A percentile compares a stretch with the other conserved stretches of the same genome.
phyloP scores from a whole-genome alignment of 768 basidiomycete species.

The Psilocybe cubensis region DNA sequence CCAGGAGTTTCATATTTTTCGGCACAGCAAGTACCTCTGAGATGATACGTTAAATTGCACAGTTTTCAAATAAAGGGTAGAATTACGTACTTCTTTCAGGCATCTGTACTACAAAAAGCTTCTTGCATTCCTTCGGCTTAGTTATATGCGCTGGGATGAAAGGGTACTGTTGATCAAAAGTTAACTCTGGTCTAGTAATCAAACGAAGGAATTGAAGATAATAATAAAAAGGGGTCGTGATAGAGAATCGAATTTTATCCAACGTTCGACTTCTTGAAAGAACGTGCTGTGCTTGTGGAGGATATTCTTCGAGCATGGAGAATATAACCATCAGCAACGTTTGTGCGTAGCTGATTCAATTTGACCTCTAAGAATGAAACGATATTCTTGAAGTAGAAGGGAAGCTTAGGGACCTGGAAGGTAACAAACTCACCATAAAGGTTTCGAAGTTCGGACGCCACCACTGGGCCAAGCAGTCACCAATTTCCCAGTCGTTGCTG shows the following conservation, averaged over 20 bases:
- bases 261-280: too few relatives aligned
- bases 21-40: constrained; percentile 97
- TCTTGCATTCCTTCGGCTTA: constrained; percentile 98
- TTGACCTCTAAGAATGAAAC: too few relatives aligned
- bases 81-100: constrained; percentile 86
- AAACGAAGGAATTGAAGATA: neutral
- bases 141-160: constrained; percentile 95
- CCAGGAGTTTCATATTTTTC: constrained; percentile 98
- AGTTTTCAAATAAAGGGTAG: too few relatives aligned
- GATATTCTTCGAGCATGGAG: too few relatives aligned
- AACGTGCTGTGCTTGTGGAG: too few relatives aligned
- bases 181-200: neutral
- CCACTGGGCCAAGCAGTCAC: constrained; percentile 97
- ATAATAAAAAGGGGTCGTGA: neutral
- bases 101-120: constrained; percentile 93
- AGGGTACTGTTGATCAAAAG: constrained; percentile 65
- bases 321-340: too few relatives aligned
- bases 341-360: too few relatives aligned
- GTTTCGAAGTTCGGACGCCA: constrained; percentile 99
- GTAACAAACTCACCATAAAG: constrained; percentile 80
- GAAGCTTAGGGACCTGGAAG: neutral
- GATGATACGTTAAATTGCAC: too few relatives aligned
- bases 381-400: neutral
- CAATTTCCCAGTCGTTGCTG: constrained; percentile 94
- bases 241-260: too few relatives aligned